Conservation (phyloP, 192 early-diverging fungal species). For the Backusella mclennaniae region DNA sequence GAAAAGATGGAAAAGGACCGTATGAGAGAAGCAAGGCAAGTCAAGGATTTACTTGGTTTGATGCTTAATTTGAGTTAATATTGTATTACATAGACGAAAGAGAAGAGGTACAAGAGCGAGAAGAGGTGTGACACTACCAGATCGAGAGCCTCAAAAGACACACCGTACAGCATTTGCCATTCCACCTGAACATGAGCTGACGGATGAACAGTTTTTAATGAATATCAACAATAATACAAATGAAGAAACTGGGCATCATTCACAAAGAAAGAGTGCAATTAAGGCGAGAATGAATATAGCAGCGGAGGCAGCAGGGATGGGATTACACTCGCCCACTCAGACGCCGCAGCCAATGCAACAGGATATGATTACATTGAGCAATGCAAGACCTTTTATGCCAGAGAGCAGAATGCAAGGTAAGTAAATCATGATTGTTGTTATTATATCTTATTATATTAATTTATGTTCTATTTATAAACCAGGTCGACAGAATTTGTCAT, state of each 20-base stretch:
- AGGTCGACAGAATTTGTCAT: neutral
- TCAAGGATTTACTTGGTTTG: neutral
- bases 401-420: neutral
- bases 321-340: neutral
- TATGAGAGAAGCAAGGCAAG: constrained; percentile 69
- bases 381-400: neutral
- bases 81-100: constrained; percentile 60
- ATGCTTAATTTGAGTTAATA: neutral
- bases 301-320: constrained; percentile 23
- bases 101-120: constrained; percentile 78
- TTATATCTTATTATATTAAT: neutral
- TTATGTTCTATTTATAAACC: neutral
- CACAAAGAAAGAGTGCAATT: constrained; percentile 27
- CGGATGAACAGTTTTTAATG: constrained; percentile 38
- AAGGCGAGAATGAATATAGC: constrained; percentile 30
- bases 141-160: constrained; percentile 68
- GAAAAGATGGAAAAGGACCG: constrained; percentile 84
- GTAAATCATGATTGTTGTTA: neutral
- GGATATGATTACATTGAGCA: neutral
- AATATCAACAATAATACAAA: neutral
- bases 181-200: constrained; percentile 41
- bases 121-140: constrained; percentile 61
- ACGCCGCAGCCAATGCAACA: constrained; percentile 5
- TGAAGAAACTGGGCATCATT: neutral
- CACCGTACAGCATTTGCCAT: constrained; percentile 51